Evolutionary conservation across 148 eudicot species (phyloP).

Genomic region (Polygonum aviculare): DNA sequence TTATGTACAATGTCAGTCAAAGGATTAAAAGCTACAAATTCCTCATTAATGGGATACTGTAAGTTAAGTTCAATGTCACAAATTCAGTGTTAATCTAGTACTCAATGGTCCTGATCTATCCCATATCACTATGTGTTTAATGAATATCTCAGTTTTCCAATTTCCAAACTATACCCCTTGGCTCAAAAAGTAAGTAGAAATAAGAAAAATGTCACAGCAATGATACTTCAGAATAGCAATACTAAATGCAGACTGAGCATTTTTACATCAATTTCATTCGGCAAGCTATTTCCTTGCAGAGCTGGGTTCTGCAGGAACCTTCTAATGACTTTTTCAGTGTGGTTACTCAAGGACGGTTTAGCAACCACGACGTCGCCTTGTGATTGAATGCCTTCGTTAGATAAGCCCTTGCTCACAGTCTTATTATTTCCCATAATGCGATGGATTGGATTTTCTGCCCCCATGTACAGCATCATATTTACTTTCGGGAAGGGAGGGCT

Average conservation of each 20-base stretch:
- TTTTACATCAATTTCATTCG: constrained; percentile 19
- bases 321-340: constrained; percentile 51
- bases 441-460: constrained; percentile 20
- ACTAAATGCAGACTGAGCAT: neutral
- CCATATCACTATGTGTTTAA: neutral
- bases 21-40: neutral
- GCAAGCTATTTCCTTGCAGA: constrained; percentile 26
- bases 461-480: constrained; percentile 29
- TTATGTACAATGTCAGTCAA: neutral
- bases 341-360: constrained; percentile 32
- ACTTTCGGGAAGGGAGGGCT: constrained; percentile 39
- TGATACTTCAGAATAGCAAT: neutral
- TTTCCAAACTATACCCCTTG: neutral
- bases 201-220: neutral
- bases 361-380: constrained; percentile 22
- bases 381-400: constrained; percentile 16
- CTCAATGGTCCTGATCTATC: neutral
- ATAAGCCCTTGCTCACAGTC: neutral
- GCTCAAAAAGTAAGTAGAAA: neutral
- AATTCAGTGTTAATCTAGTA: neutral
- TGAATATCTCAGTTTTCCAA: neutral
- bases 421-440: constrained; percentile 19
- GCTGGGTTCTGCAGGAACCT: constrained; percentile 56
- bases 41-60: neutral
- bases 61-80: too few relatives aligned